Conservation (phyloP, 23 red algal species). For the Cyanidioschyzon merolae region DNA sequence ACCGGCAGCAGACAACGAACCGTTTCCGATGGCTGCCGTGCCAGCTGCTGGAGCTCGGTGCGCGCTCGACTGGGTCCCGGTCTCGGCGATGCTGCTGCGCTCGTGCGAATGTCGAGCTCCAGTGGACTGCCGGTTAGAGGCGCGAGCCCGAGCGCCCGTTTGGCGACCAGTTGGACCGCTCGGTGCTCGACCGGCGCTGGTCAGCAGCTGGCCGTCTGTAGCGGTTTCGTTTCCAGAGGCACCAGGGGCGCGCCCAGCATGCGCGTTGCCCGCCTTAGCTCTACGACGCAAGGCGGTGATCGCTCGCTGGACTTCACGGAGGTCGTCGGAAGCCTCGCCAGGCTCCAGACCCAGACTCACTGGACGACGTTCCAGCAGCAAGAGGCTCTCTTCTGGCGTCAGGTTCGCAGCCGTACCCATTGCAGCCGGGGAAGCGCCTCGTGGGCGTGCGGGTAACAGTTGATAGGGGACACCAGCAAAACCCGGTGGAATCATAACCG, state of each 20-base stretch:
- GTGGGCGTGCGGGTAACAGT: neutral
- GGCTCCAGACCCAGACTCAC: neutral
- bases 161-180: neutral
- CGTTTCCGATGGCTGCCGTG: neutral
- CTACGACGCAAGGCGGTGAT: neutral
- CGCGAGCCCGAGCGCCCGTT: neutral
- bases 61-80: neutral
- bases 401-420: neutral
- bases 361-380: constrained; percentile 4
- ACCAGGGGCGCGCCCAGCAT: neutral
- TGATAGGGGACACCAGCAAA: constrained; percentile 10
- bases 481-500: constrained; percentile 7
- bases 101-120: neutral
- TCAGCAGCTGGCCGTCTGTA: neutral
- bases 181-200: neutral
- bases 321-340: neutral
- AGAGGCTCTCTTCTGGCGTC: neutral
- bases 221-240: neutral
- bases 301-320: neutral
- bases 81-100: neutral
- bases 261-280: neutral
- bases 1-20: neutral
- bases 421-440: neutral
- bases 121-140: neutral
- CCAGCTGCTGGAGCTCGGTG: neutral